Evolutionary conservation across 768 basidiomycete species (phyloP), one percentile per base, ranked within the genome.

Genomic region (Dentipellis sp.): DNA sequence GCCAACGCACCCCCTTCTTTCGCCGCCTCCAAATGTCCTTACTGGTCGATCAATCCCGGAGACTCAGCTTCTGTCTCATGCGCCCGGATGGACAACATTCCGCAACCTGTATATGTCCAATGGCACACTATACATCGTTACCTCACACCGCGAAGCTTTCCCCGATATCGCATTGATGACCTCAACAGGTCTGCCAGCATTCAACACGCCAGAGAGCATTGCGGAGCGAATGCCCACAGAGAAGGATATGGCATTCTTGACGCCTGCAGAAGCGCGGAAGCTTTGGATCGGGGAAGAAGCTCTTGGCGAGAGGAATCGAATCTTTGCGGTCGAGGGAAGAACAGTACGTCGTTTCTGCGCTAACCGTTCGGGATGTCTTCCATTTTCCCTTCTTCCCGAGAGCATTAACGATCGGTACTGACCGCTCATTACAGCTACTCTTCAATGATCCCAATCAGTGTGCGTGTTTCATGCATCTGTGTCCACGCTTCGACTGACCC

Each of bases 11-110:
- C 23, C 10, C 17, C 37, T 10, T 29, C 49, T 37, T 12, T 47
- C 10, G 2, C 58, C 4, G 17, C 56, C 42, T 9, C 14, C 53
- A 4, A 16, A 21, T 2, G 35, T 53, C 19, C 11, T 47, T 19
- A 35, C 54, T 21, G 55, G 7, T 23, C 36, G 34, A 10, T 48
- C 52, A 12, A 57, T 86, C 3, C 81, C 81, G 0, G 70, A 75
- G 48, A 88, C 86, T 0, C 71, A 75, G 12, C 64, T 89, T 29
- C 67, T 82, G 11, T 74, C 80, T 21, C 87, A 89, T 55, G 84
- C 83, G 4, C 84, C 84, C 29, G 91, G 91, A 40, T 94, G 91
- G 90, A 92, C 92, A 0, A 70, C 92, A 35, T 91, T 90, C 68
- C 78, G 78, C 23, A 84, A 92, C 66, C 66, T 94, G 4, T 94